phyloP scores from a whole-genome alignment of 2,329 filamentous ascomycete species.

The Fusarium lateritium region DNA sequence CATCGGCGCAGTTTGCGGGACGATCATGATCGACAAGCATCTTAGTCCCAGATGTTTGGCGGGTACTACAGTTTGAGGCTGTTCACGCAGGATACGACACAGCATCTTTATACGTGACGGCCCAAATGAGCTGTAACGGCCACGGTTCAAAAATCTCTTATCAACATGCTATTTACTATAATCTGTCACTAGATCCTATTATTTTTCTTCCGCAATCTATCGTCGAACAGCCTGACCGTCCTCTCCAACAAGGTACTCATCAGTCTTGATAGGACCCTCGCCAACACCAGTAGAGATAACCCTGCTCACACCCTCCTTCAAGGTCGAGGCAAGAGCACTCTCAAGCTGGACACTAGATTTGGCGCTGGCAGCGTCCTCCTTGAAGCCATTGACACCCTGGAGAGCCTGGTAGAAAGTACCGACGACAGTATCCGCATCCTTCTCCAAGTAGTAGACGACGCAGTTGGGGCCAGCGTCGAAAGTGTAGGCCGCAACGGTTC shows the following conservation, averaged over 20 bases:
- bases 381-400: slow-evolving; percentile 79
- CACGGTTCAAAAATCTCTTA: neutral
- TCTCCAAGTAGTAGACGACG: slow-evolving; percentile 93
- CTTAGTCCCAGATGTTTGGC: no score
- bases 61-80: no score
- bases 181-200: slow-evolving; percentile 9
- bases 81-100: neutral
- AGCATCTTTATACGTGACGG: neutral
- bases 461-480: slow-evolving; percentile 98
- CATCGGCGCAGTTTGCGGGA: neutral
- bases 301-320: slow-evolving; percentile 86
- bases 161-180: slow-evolving; percentile 15
- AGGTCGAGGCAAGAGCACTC: slow-evolving; percentile 72
- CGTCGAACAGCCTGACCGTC: slow-evolving; percentile 67
- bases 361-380: slow-evolving; percentile 68
- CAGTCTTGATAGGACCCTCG: slow-evolving; percentile 86
- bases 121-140: neutral
- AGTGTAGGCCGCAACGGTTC: slow-evolving; percentile 90
- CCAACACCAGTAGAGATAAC: slow-evolving; percentile 94
- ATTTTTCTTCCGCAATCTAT: slow-evolving; percentile 27
- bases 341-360: slow-evolving; percentile 72
- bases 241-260: slow-evolving; percentile 81
- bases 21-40: neutral
- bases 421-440: slow-evolving; percentile 80
- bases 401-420: slow-evolving; percentile 83